Evolutionary conservation across 2,329 filamentous ascomycete species (phyloP).

Genomic region (Colletotrichum incanum): DNA sequence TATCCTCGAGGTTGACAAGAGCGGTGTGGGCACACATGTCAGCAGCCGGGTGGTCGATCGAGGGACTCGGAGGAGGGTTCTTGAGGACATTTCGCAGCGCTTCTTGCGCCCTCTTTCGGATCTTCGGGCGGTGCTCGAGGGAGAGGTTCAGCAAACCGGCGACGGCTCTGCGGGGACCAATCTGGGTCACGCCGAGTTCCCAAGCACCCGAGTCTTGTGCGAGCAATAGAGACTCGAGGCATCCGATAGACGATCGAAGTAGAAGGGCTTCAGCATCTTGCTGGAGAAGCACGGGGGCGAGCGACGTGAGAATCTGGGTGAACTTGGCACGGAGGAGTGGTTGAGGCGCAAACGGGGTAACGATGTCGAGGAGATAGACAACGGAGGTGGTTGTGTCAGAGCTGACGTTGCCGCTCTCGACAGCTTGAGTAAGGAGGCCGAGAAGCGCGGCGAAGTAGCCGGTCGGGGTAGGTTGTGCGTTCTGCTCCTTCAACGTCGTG

Average conservation of each 20-base stretch:
- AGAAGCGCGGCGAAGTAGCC: constrained; percentile 97
- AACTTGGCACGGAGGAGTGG: constrained; percentile 95
- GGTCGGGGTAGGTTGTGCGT: constrained; percentile 86
- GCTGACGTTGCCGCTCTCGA: constrained; percentile 78
- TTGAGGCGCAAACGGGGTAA: constrained; percentile 87
- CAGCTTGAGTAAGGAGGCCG: constrained; percentile 85
- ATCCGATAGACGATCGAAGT: constrained; percentile 90
- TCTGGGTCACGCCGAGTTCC: constrained; percentile 86
- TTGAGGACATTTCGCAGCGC: constrained; percentile 87
- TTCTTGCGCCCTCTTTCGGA: constrained; percentile 93
- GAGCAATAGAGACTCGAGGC: constrained; percentile 90
- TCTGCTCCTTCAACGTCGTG: constrained; percentile 90
- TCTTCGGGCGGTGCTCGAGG: constrained; percentile 91
- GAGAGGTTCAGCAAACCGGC: constrained; percentile 89
- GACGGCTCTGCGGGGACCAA: constrained; percentile 89
- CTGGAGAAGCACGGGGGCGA: constrained; percentile 87
- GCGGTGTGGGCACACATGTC: constrained; percentile 97
- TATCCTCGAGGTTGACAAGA: constrained; percentile 83
- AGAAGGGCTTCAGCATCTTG: constrained; percentile 89
- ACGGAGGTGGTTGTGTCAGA: constrained; percentile 88
- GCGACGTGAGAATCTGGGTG: constrained; percentile 88
- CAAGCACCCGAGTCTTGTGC: constrained; percentile 91
- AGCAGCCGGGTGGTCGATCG: constrained; percentile 92
- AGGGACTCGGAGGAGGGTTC: constrained; percentile 90
- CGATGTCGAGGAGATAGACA: constrained; percentile 94